A percentile compares a stretch with the other conserved stretches of the same genome.
Conservation (phyloP, 805 yeast species). For the Cyberlindnera petersonii region DNA sequence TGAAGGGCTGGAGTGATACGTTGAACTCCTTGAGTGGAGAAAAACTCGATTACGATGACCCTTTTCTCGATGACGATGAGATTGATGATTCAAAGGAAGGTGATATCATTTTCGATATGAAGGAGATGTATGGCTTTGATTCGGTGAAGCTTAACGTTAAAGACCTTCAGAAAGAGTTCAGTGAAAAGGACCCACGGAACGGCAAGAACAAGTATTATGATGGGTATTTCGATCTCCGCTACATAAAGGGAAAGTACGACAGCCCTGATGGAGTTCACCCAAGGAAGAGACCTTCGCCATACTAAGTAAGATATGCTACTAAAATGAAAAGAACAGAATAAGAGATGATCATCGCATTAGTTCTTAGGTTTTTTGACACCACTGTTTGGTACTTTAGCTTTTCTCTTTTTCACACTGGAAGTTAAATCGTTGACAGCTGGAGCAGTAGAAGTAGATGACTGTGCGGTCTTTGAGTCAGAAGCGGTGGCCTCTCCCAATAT, state of each 20-base stretch:
- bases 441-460: slow-evolving; percentile 26
- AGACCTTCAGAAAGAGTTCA: slow-evolving; percentile 3
- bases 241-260: not conserved
- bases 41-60: slow-evolving; percentile 6
- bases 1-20: not conserved
- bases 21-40: not conserved
- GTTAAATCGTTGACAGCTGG: slow-evolving; percentile 55
- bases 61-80: not conserved
- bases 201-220: not conserved
- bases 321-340: not conserved
- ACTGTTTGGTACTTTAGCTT: slow-evolving; percentile 18
- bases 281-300: too few species aligned
- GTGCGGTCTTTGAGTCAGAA: slow-evolving; percentile 24
- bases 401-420: slow-evolving; percentile 57
- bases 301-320: too few species aligned
- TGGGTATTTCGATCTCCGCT: slow-evolving; percentile 1
- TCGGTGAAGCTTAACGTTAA: slow-evolving; percentile 11
- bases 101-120: slow-evolving; percentile 14
- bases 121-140: slow-evolving; percentile 25
- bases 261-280: too few species aligned
- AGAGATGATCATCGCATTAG: slow-evolving; percentile 2
- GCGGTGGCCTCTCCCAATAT: slow-evolving; percentile 45
- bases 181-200: slow-evolving; percentile 1
- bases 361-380: slow-evolving; percentile 19
- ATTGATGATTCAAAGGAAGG: not conserved